Base-by-base conservation (phyloP, 768 basidiomycete genomes). In the Pisolithus sp. region DNA sequence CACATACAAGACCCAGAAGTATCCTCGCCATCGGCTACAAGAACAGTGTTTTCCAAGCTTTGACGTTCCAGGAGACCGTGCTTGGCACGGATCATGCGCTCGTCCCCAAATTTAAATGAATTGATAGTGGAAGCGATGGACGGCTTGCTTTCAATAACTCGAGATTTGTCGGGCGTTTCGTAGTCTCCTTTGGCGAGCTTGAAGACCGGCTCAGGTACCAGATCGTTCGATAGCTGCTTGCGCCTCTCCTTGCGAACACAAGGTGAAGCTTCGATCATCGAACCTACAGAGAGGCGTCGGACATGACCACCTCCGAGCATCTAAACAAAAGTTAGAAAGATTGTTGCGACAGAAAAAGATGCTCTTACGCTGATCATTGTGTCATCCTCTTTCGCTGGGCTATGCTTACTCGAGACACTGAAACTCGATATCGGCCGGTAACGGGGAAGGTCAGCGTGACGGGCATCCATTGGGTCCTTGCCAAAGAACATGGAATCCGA, bases 291-390 rank as follows among this genome's bases (percentile, higher is more conserved):
- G 12, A 75, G 70, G 30, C 87, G 81, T 28, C 83, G 81, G 48
- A 86, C 81, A 49, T 81, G 85, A 2, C 85, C 87, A 49, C 86
- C 89, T 46, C 84, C 88, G 31, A 90, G 70, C 87, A 91, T 89
- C 85, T 88, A 54, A 1, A 37, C 6, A n/a, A 43, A 8, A 23
- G 38, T 52, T 24, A 52, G 48, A 23, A 10, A 7, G 54, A 49
- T 20, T 46, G 26, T 50, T 40, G 62, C 44, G 40, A 24, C 24
- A 37, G 47, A 30, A 4, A 10, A 4, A 15, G 7, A 30, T 9
- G 3, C 20, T 69, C 82, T 61, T 65, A 88, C 86, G 37, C 78
- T 80, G 44, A 90, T 84, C 86, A 89, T 88, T 0, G 89, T 90
- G 57, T 90, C 88, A 53, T 89, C 85, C 24, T 89, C 87, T 55